phyloP scores from a whole-genome alignment of 441 rosid species.

The Mallotus repandus region DNA sequence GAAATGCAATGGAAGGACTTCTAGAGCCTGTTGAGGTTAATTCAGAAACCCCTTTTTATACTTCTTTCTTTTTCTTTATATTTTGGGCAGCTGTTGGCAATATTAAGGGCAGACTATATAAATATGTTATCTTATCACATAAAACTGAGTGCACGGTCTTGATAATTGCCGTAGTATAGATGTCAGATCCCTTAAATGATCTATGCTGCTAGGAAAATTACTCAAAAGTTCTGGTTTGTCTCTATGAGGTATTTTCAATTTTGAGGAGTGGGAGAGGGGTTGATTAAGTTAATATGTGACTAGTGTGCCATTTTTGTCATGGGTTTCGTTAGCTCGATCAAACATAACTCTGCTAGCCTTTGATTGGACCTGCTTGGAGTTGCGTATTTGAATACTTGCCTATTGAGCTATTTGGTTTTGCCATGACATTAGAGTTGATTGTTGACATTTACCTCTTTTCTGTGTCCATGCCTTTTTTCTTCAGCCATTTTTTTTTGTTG shows the following conservation, averaged over 20 bases:
- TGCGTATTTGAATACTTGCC: background rate
- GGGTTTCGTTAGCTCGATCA: background rate
- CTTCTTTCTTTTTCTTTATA: background rate
- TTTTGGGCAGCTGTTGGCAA: background rate
- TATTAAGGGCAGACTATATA: background rate
- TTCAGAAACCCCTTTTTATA: conserved; percentile 15
- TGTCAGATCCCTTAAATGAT: background rate
- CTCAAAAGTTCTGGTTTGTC: background rate
- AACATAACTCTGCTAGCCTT: background rate
- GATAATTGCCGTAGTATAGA: background rate
- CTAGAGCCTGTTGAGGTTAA: conserved; percentile 86
- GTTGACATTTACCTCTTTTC: too few relatives aligned
- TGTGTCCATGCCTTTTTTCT: background rate
- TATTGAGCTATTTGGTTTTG: background rate
- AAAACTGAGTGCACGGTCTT: background rate
- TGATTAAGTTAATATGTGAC: background rate
- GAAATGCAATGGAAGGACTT: conserved; percentile 98
- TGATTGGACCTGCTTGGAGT: background rate
- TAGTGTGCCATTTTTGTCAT: background rate
- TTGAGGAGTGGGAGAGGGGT: background rate
- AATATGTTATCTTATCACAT: background rate
- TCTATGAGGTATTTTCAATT: background rate
- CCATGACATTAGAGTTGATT: too few relatives aligned
- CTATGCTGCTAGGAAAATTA: background rate
- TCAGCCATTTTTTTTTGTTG: background rate